phyloP scores from a whole-genome alignment of 208 protist genomes.

The Polymyxa betae region DNA sequence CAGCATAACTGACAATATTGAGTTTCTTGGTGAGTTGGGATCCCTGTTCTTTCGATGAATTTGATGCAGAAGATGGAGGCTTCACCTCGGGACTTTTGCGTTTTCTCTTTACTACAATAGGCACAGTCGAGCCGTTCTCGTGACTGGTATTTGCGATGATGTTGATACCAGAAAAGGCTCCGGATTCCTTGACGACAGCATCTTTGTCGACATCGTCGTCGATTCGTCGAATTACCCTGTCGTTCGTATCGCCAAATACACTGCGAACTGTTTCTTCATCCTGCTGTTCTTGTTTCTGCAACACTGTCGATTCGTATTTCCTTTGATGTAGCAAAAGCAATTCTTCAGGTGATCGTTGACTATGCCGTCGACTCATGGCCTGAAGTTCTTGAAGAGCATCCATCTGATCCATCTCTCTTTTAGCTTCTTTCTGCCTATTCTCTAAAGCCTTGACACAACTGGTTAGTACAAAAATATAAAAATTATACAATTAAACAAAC shows the following conservation, averaged over 20 bases:
- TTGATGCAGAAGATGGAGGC: not conserved
- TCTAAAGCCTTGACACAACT: not conserved
- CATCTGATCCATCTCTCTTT: conserved; percentile 44
- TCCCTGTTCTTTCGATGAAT: too few species aligned
- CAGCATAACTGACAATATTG: too few species aligned
- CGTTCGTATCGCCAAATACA: not conserved
- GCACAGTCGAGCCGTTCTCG: not conserved
- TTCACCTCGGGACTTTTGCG: not conserved
- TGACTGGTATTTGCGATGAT: not conserved
- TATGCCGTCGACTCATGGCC: conserved; percentile 20
- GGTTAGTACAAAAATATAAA: not conserved
- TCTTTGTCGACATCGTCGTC: not conserved
- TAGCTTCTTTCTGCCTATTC: conserved; percentile 10
- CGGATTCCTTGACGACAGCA: not conserved
- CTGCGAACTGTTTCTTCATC: not conserved
- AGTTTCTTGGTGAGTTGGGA: too few species aligned
- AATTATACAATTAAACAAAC: not conserved
- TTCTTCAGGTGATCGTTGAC: conserved; percentile 1
- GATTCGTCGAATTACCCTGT: not conserved
- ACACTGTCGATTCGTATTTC: not conserved
- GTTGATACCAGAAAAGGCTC: not conserved
- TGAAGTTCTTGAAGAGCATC: not conserved
- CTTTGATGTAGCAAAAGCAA: not conserved
- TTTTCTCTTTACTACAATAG: not conserved
- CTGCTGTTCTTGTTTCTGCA: not conserved